These are phyloP conservation scores for Eutypella sp. DNA, from an alignment of 2,329 filamentous ascomycete species.

Conservation along the genomic window DNA sequence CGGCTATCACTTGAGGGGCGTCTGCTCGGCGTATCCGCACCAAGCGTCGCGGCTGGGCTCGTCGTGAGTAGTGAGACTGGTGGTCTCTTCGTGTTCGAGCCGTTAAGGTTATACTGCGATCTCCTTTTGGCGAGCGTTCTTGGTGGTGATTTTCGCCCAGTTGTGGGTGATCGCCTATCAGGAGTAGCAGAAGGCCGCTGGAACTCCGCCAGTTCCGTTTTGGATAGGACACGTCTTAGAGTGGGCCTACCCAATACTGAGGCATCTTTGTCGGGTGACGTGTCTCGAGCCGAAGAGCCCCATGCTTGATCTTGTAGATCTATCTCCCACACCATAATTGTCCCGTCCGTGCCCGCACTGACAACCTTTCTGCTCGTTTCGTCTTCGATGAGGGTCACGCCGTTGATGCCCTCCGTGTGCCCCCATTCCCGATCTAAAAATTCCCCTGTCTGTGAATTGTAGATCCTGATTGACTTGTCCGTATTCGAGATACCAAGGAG, in stretches of 20 bases:
- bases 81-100: conserved; percentile 30
- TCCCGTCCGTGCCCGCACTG: conserved; percentile 74
- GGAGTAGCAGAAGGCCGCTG: conserved; percentile 41
- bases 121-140: conserved; percentile 49
- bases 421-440: conserved; percentile 90
- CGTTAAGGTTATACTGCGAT: conserved; percentile 45
- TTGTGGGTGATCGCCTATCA: conserved; percentile 22
- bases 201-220: conserved; percentile 80
- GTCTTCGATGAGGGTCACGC: conserved; percentile 66
- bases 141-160: conserved; percentile 51
- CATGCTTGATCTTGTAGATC: conserved; percentile 43
- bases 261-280: conserved; percentile 48
- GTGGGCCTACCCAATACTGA: conserved; percentile 60
- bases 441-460: conserved; percentile 70
- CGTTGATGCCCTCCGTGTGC: conserved; percentile 89
- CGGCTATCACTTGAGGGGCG: conserved; percentile 40
- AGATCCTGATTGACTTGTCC: conserved; percentile 91
- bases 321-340: conserved; percentile 73
- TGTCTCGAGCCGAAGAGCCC: conserved; percentile 42
- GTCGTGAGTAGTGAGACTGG: conserved; percentile 34
- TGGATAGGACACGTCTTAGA: conserved; percentile 79
- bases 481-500: conserved; percentile 88
- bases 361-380: conserved; percentile 56
- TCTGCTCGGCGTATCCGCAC: conserved; percentile 44
- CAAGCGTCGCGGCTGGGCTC: conserved; percentile 36